Base-by-base conservation (phyloP, 352 stramenopile species). In the Globisporangium uncinulatum region DNA sequence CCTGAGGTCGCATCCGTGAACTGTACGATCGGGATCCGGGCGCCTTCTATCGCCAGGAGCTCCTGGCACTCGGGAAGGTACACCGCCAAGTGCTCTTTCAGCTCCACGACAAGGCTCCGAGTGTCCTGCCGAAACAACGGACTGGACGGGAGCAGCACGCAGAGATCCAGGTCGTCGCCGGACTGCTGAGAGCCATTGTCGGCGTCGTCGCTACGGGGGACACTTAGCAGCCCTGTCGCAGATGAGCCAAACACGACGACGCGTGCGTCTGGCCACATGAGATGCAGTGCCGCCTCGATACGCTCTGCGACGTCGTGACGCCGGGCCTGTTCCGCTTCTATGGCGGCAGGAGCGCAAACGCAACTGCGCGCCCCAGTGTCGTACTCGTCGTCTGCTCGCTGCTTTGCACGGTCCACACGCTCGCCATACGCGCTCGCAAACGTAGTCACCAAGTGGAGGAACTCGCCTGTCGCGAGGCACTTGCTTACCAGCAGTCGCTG, bases 221-320 rank as follows among this genome's bases (percentile, higher is more conserved):
- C 15, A 5, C 64, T 45, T 11, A 86, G 57, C 42, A 92, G 48
- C 0, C 66, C 66, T 6, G 81, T 92, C 17, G 69, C 62, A 0
- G 79, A 89, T 1, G 84, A 94, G 0, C 84, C 84, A 54, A 94
- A 91, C 4, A 81, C 37, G n/a, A 79, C 6, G 4, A 89, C 79
- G 34, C 63, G 63, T 3, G 78, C 77, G 58, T 94, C 81, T 0
- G 79, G 75, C 83, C 81, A 94, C 48, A 90, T 61, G 56, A 81
- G 59, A 2, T 62, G 64, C 41, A 94, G 57, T 8, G 71, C 20
- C 1, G 47, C 51, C 48, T 92, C 76, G 3, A 89, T 61, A 6
- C 65, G 70, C 15, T 31, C 13, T 15, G 69, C 67, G 0, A 90
- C 63, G 41, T 45, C 36, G 4, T 68, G 44, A 19, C 73, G 61